These are phyloP conservation scores for Spathaspora passalidarum DNA, from an alignment of 805 yeast genomes.

Conservation along the genomic window DNA sequence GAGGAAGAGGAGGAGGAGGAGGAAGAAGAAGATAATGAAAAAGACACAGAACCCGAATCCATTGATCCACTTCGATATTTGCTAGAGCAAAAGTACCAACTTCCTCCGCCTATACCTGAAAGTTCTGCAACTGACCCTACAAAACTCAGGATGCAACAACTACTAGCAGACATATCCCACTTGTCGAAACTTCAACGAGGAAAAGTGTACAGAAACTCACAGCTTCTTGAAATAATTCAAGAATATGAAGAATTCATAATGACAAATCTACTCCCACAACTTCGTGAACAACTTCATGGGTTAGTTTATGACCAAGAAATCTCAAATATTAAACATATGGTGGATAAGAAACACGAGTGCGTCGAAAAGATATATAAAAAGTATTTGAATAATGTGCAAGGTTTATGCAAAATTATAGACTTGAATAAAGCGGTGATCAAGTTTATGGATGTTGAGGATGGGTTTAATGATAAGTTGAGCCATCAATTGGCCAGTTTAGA, in stretches of 20 bases:
- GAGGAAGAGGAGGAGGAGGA: neutral
- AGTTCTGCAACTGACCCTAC: too few species aligned
- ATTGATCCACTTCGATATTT: conserved; percentile 15
- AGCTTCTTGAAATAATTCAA: conserved; percentile 19
- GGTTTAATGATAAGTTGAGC: neutral
- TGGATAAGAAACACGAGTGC: conserved; percentile 8
- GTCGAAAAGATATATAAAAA: conserved; percentile 8
- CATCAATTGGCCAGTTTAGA: conserved; percentile 5
- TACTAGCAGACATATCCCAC: conserved; percentile 26
- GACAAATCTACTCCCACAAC: conserved; percentile 24
- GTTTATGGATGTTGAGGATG: conserved; percentile 5
- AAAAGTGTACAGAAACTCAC: conserved; percentile 20
- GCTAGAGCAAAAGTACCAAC: conserved; percentile 24
- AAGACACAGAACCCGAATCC: neutral
- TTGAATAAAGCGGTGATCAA: conserved; percentile 2
- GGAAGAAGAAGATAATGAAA: neutral
- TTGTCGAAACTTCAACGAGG: conserved; percentile 18
- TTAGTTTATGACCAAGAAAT: neutral
- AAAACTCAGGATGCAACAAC: conserved; percentile 18
- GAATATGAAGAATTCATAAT: conserved; percentile 30
- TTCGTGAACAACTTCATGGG: conserved; percentile 18
- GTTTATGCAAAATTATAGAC: conserved; percentile 4
- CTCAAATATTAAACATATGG: conserved; percentile 2
- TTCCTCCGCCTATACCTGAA: conserved; percentile 12
- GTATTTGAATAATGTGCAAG: conserved; percentile 7